Conservation (phyloP, 140 eudicot species). For the Anethum foeniculum region DNA sequence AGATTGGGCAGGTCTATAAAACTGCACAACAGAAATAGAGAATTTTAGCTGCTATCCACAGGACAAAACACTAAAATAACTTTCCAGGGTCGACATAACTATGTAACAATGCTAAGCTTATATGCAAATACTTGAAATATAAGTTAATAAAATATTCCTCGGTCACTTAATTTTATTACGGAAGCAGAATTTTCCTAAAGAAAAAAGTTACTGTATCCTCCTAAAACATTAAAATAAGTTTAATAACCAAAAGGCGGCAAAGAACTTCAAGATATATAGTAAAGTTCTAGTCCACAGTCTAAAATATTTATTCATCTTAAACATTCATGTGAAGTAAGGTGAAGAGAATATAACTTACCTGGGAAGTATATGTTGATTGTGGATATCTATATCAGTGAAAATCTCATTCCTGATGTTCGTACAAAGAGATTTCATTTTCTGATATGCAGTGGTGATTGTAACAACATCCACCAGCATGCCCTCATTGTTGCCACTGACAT, state of each 20-base stretch:
- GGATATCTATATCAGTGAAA: constrained; percentile 69
- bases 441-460: constrained; percentile 55
- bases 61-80: not conserved
- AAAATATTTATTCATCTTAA: not conserved
- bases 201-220: not conserved
- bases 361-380: constrained; percentile 71
- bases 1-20: constrained; percentile 82
- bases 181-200: not conserved
- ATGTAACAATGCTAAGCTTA: not conserved
- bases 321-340: not conserved
- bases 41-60: not conserved
- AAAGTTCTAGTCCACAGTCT: not conserved
- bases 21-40: constrained; percentile 27
- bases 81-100: not conserved
- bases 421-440: constrained; percentile 70
- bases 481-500: constrained; percentile 53
- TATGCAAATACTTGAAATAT: not conserved
- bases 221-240: not conserved
- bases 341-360: constrained; percentile 32
- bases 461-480: constrained; percentile 54
- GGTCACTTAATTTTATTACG: not conserved
- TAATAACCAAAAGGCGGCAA: not conserved
- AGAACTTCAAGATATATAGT: not conserved
- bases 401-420: constrained; percentile 64
- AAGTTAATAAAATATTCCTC: not conserved